Base-by-base conservation (phyloP, 169 alveolate species). In the Eimeria maxima region DNA sequence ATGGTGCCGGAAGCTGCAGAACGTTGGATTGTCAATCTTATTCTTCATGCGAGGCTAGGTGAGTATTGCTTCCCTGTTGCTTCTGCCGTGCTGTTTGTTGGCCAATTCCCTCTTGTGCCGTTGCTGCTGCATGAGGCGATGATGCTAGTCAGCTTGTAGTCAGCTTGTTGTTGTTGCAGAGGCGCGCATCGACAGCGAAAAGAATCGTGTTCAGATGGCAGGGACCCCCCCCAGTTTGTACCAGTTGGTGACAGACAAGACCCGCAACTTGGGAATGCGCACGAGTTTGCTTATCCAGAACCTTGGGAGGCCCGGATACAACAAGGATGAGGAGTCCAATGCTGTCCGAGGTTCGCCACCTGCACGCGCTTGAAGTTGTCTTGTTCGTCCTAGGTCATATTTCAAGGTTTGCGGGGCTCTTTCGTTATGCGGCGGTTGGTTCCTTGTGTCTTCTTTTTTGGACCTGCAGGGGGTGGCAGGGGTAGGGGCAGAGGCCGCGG, bases 181-280 rank as follows among this genome's bases (percentile, higher is more conserved):
- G 96, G 99, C 99, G 0, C 98, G 98, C 94, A 98, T 98, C 69
- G 99, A 98, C 95, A 97, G 98, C 95, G 99, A 98, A 96, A 98
- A 97, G 95, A 98, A 98, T 94, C 97, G 99, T 69, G 99, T 98
- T 42, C 99, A 98, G 96, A 98, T 98, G 95, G 97, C 98, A n/a
- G 97, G 98, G 29, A 97, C 98, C 45, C 96, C 97, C 8, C 99
- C 98, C 4, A 98, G 97, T 93, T 96, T 98, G 74, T 98, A 98
- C 96, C 99, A 98, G 95, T 97, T 97, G 89, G 98, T 98, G 67
- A 65, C 81, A 3, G 96, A 90, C 67, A 95, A 95, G 92, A 95
- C 97, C 45, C 93, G 90, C 57, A 95, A 95, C 53, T 88, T 95
- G 55, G 80, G 90, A 90, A 74, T 88, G 69, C 96, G 96, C 81